These are phyloP conservation scores for Dryadomyces quercus-mongolicae DNA, from an alignment of 2,329 filamentous ascomycete genomes.

Conservation along the genomic window DNA sequence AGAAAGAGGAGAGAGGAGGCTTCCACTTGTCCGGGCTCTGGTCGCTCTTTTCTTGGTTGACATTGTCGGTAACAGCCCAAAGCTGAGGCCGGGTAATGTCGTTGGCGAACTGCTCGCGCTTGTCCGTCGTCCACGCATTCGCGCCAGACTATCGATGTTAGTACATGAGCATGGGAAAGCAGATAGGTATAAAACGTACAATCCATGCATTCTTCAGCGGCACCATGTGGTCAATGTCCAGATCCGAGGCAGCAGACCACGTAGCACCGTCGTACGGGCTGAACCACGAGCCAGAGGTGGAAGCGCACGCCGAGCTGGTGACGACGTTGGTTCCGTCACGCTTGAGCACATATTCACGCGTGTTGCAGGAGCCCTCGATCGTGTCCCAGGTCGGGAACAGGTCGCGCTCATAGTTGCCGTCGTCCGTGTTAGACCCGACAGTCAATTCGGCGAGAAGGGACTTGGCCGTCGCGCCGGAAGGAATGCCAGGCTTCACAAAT, in stretches of 20 bases:
- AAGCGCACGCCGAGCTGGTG: constrained; percentile 44
- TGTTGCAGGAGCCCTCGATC: constrained; percentile 55
- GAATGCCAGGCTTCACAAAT: constrained; percentile 47
- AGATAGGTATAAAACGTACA: constrained; percentile 22
- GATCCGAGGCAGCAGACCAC: constrained; percentile 55
- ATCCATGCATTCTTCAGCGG: constrained; percentile 74
- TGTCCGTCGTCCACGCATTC: constrained; percentile 54
- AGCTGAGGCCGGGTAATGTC: constrained; percentile 66
- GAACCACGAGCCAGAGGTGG: constrained; percentile 56
- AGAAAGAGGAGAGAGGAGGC: constrained; percentile 54
- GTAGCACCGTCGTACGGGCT: constrained; percentile 63
- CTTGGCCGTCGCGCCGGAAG: constrained; percentile 42
- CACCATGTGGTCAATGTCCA: constrained; percentile 79
- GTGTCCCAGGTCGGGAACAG: constrained; percentile 63
- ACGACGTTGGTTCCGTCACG: constrained; percentile 58
- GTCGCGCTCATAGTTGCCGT: constrained; percentile 49
- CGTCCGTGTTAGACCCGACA: constrained; percentile 41
- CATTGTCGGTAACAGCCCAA: constrained; percentile 64
- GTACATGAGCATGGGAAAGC: not conserved
- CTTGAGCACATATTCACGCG: constrained; percentile 58
- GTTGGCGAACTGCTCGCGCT: constrained; percentile 61
- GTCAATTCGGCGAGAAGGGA: constrained; percentile 45
- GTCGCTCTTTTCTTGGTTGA: constrained; percentile 67
- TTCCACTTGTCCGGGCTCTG: constrained; percentile 64
- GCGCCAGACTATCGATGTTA: constrained; percentile 49